phyloP scores from a whole-genome alignment of 2,329 filamentous ascomycete species.

The Neofusicoccum kwambonambiense region DNA sequence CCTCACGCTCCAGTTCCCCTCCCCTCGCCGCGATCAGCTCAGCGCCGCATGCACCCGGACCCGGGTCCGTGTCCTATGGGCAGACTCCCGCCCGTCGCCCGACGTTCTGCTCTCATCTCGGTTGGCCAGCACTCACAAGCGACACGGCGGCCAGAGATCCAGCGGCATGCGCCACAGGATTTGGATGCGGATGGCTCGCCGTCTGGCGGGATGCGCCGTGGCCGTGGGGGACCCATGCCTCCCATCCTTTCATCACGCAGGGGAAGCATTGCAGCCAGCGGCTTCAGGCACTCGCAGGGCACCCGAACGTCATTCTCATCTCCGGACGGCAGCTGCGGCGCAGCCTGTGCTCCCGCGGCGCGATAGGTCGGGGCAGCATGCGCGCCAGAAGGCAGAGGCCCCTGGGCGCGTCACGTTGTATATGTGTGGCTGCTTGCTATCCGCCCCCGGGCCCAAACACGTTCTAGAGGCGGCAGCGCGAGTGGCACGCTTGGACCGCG shows the following conservation, averaged over 20 bases:
- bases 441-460: slow-evolving; percentile 2
- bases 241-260: slow-evolving; percentile 17
- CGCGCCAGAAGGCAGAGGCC: background rate
- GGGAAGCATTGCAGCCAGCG: slow-evolving; percentile 14
- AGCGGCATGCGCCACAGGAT: slow-evolving; percentile 7
- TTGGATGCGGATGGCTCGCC: background rate
- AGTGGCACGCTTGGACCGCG: slow-evolving; percentile 5
- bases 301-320: slow-evolving; percentile 14
- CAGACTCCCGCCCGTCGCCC: background rate
- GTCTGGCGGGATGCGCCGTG: slow-evolving; percentile 9
- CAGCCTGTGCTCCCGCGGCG: slow-evolving; percentile 12
- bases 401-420: background rate
- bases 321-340: slow-evolving; percentile 15
- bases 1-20: background rate
- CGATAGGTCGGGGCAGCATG: slow-evolving; percentile 6
- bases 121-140: slow-evolving; percentile 8
- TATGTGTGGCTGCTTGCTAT: slow-evolving; percentile 9
- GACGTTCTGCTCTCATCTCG: slow-evolving; percentile 2
- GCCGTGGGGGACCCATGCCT: slow-evolving; percentile 13
- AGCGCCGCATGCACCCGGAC: background rate
- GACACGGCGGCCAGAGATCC: slow-evolving; percentile 8
- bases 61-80: background rate
- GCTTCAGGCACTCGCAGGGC: slow-evolving; percentile 13
- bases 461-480: slow-evolving; percentile 11
- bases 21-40: background rate